Base-by-base conservation (phyloP, 805 yeast genomes). In the Monosporozyma solicola region DNA sequence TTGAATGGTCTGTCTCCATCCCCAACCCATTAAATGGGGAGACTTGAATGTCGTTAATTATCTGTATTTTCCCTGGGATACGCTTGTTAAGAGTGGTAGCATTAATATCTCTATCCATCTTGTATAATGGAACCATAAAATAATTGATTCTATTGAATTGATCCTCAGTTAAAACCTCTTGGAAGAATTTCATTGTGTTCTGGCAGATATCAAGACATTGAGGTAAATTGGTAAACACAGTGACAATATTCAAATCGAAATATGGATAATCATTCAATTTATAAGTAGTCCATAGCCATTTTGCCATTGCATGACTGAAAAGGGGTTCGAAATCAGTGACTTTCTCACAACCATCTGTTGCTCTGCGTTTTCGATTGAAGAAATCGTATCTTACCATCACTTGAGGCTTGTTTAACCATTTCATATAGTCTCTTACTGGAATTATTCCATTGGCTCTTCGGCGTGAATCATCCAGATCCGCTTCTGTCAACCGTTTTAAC, bases 211-310 rank as follows among this genome's bases (percentile, higher is more conserved):
- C 29, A n/a, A 64, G 41, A 10, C 62, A 53, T 31, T 60, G 63
- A 10, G 56, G 59, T 16, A 65, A 54, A 56, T 67, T 63, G 3
- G 69, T 64, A 51, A 59, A 65, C 9, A 66, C 51, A 27, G 58
- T 57, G 16, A 64, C 56, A 27, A 67, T 57, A 51, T 67, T 76
- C 48, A 92, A 71, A 62, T 87, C 90, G 44, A 77, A 74, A 61
- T 83, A 83, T 0, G 91, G 92, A 59, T 80, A 85, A 44, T 78
- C 71, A 57, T 83, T 83, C 59, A 82, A 70, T 66, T 83, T 82
- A 64, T 84, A 86, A 64, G 86, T 84, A 8, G 82, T 83, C 52
- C 88, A 69, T 20, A 91, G 70, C 68, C 88, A 86, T 52, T 91
- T 72, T 0, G 97, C 97, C 53, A 92, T 71, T 46, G 65, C 60